Conservation (phyloP, 2,329 filamentous ascomycete species). For the Ilyonectria mors-panacis region DNA sequence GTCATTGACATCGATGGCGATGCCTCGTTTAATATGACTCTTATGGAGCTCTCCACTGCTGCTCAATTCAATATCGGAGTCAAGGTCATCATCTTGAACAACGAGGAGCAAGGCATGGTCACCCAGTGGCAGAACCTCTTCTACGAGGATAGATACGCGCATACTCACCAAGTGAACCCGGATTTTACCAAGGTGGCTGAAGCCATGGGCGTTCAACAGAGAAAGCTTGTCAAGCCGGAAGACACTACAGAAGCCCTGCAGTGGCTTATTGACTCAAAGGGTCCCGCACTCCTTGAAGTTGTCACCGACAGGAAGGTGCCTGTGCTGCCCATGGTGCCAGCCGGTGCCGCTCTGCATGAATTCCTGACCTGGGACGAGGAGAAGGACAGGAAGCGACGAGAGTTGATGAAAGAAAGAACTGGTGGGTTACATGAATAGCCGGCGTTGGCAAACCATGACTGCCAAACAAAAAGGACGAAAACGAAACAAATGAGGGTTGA, state of each 20-base stretch:
- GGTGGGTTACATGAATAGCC: neutral
- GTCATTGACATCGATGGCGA: slow-evolving; percentile 98
- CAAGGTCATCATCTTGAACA: slow-evolving; percentile 96
- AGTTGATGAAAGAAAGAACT: slow-evolving; percentile 6
- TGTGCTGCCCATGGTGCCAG: slow-evolving; percentile 97
- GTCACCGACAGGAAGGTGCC: slow-evolving; percentile 93
- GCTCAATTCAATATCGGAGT: slow-evolving; percentile 97
- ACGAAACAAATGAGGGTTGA: neutral
- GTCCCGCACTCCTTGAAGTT: slow-evolving; percentile 92
- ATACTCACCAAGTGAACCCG: slow-evolving; percentile 96
- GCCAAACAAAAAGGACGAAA: neutral
- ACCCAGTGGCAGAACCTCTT: slow-evolving; percentile 99
- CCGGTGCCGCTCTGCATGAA: slow-evolving; percentile 89
- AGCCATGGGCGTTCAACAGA: slow-evolving; percentile 88
- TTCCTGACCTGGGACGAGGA: slow-evolving; percentile 69
- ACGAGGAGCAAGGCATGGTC: slow-evolving; percentile 98
- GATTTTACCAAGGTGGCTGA: slow-evolving; percentile 94
- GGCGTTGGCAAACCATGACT: neutral
- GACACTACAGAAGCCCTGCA: slow-evolving; percentile 84
- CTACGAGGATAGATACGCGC: slow-evolving; percentile 92
- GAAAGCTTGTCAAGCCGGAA: slow-evolving; percentile 79
- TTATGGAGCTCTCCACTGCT: slow-evolving; percentile 94
- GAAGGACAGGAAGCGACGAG: slow-evolving; percentile 5
- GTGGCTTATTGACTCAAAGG: slow-evolving; percentile 91
- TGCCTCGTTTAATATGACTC: slow-evolving; percentile 99